phyloP scores from a whole-genome alignment of 371 early-diverging fungal genomes.

The Actinomortierella wolfii region DNA sequence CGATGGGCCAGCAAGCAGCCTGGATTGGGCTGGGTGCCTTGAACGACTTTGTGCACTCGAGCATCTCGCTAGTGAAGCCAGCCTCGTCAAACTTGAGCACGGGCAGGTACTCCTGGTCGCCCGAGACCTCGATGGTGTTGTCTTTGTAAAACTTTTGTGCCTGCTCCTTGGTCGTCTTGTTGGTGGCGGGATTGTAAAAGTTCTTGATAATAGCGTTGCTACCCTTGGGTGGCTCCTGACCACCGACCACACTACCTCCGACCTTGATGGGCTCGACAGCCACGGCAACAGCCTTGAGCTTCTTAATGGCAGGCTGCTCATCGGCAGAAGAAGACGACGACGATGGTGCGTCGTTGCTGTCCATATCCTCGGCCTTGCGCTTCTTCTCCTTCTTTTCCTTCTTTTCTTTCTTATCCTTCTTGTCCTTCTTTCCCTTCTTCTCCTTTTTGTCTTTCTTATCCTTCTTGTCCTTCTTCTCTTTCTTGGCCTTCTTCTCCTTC shows the following conservation, averaged over 20 bases:
- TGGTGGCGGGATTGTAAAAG: conserved; percentile 38
- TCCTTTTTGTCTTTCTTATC: conserved; percentile 48
- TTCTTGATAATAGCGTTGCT: conserved; percentile 25
- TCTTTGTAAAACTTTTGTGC: conserved; percentile 65
- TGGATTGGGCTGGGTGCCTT: conserved; percentile 96
- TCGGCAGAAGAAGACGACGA: conserved; percentile 10
- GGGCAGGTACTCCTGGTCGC: conserved; percentile 72
- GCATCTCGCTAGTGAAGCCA: conserved; percentile 69
- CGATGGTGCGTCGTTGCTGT: conserved; percentile 9
- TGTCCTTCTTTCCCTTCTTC: conserved; percentile 51
- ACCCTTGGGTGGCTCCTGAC: conserved; percentile 12
- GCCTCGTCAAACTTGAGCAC: conserved; percentile 79
- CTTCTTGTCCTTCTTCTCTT: conserved; percentile 18
- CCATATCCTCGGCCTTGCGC: conserved; percentile 14
- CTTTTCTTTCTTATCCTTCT: conserved; percentile 58
- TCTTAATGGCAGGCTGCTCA: conserved; percentile 54
- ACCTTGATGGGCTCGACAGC: conserved; percentile 28
- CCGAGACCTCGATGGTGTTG: conserved; percentile 68
- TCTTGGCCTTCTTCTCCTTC: conserved; percentile 20
- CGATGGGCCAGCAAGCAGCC: conserved; percentile 88
- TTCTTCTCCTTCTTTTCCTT: conserved; percentile 43
- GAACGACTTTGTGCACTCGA: conserved; percentile 86
- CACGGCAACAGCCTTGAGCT: conserved; percentile 47
- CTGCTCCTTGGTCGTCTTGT: conserved; percentile 45
- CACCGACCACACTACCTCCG: conserved; percentile 22